phyloP scores from a whole-genome alignment of 2,329 filamentous ascomycete genomes.

The Ophiostoma triangulosporum region DNA sequence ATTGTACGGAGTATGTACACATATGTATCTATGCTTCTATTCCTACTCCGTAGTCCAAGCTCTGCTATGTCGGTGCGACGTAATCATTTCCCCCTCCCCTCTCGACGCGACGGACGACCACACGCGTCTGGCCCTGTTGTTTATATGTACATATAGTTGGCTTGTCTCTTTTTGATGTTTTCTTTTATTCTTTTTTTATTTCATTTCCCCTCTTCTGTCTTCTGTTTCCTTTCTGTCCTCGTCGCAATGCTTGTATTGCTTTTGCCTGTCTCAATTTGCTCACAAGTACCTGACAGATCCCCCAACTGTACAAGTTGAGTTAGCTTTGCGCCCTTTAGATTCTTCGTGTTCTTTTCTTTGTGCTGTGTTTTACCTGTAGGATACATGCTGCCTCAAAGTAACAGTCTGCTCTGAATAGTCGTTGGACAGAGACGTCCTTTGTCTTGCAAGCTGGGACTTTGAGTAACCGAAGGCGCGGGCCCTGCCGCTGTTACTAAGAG shows the following conservation, averaged over 20 bases:
- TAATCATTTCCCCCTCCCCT: not conserved
- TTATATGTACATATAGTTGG: too few relatives aligned
- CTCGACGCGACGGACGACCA: too few relatives aligned
- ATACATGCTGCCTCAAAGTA: not conserved
- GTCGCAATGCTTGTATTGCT: too few relatives aligned
- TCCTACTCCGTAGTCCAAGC: not conserved
- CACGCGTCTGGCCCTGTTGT: too few relatives aligned
- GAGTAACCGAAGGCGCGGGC: conserved; percentile 1
- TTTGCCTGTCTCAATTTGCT: not conserved
- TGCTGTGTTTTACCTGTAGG: not conserved
- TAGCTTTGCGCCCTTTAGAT: conserved; percentile 6
- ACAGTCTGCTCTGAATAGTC: not conserved
- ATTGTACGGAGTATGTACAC: not conserved
- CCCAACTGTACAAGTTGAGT: not conserved
- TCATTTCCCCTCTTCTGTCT: not conserved
- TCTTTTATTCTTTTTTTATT: not conserved
- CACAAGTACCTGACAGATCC: not conserved
- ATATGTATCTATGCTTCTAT: not conserved
- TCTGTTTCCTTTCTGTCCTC: not conserved
- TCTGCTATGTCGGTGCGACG: too few relatives aligned
- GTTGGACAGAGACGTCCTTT: not conserved
- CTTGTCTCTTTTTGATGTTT: not conserved
- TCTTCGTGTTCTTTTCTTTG: not conserved
- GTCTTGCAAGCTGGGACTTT: not conserved
- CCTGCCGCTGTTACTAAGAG: conserved; percentile 1